Percentiles rank a stretch among this genome's conserved stretches.
phyloP scores from a whole-genome alignment of 176 grass and related monocot genomes.

The Coix lacrymajobi region DNA sequence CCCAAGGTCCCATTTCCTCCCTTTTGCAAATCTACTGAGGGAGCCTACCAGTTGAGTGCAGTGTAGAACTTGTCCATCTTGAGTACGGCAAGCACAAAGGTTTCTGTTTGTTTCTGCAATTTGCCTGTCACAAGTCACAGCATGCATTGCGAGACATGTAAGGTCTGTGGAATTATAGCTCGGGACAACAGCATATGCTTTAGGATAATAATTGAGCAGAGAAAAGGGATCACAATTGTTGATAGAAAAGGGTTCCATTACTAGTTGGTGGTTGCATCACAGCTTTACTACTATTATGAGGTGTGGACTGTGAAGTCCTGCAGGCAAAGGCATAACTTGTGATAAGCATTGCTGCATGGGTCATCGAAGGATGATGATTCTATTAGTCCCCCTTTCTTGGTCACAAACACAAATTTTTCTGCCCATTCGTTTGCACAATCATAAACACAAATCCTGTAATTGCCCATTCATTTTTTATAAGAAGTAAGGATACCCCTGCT shows the following conservation, averaged over 20 bases:
- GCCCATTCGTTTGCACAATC: slow-evolving; percentile 7
- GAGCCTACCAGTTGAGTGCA: slow-evolving; percentile 33
- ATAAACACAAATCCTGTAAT: no score
- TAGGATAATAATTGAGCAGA: slow-evolving; percentile 45
- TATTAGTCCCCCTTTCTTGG: background rate
- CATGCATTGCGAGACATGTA: slow-evolving; percentile 29
- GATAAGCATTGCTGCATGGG: slow-evolving; percentile 16
- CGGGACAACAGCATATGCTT: slow-evolving; percentile 39
- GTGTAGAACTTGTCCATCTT: slow-evolving; percentile 11
- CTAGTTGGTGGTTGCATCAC: slow-evolving; percentile 22
- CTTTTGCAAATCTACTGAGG: slow-evolving; percentile 21
- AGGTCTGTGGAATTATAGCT: slow-evolving; percentile 35
- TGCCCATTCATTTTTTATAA: no score
- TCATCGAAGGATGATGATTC: slow-evolving; percentile 16
- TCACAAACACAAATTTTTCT: slow-evolving; percentile 3
- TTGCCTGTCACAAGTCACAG: slow-evolving; percentile 17
- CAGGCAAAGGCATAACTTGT: slow-evolving; percentile 16
- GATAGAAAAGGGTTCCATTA: slow-evolving; percentile 32
- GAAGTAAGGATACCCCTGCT: no score
- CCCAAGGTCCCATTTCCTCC: slow-evolving; percentile 32
- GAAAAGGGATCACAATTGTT: slow-evolving; percentile 33
- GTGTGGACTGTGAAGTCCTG: slow-evolving; percentile 12
- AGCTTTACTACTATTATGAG: slow-evolving; percentile 44
- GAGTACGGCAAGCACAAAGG: slow-evolving; percentile 17
- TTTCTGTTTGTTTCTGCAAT: slow-evolving; percentile 26